Base-by-base conservation (phyloP, 768 basidiomycete species). In the Tephrocybe sp. region DNA sequence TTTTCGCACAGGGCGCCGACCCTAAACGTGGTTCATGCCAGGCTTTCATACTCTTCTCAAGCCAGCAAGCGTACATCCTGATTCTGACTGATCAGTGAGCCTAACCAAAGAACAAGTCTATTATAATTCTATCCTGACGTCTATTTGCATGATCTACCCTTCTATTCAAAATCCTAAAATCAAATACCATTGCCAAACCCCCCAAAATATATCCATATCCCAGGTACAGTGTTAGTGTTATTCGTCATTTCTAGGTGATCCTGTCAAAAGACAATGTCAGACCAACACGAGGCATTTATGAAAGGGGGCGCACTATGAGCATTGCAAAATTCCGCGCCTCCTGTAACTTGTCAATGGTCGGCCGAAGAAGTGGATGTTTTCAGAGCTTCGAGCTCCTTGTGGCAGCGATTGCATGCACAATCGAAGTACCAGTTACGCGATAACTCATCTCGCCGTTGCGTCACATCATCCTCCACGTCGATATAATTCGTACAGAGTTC, bases 401-500 rank as follows among this genome's bases (percentile, higher is more conserved):
- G 23, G 62, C 82, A 84, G 27, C 74, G 70, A 21, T 61, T 52
- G 58, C 82, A 83, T 10, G 55, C 60, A 59, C 82, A 83, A 1
- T 64, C 66, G 52, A 84, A 84, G 58, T 77, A 83, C 82, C 82
- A 83, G 11, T 75, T 76, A 33, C 67, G 66, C 23, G 65, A 61
- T 38, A 83, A 60, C 44, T 74, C 70, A 33, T 60, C 56, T 46
- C 64, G 65, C 23, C 81, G 70, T 50, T 71, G 64, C 39, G 57
- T 53, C 36, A 70, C 69, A 2, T 49, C 38, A 22, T 71, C 70
- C 22, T 66, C 58, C 11, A 66, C 59, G 36, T 70, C 75, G 42
- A 79, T 70, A 51, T 83, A 84, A 45, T 73, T 78, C 59, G 80
- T 83, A 55, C 79, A 82, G 39, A 84, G 56, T 38, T 84, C 80